Conservation (phyloP, 75 land plant genomes). For the Sequoia sempervirens region DNA sequence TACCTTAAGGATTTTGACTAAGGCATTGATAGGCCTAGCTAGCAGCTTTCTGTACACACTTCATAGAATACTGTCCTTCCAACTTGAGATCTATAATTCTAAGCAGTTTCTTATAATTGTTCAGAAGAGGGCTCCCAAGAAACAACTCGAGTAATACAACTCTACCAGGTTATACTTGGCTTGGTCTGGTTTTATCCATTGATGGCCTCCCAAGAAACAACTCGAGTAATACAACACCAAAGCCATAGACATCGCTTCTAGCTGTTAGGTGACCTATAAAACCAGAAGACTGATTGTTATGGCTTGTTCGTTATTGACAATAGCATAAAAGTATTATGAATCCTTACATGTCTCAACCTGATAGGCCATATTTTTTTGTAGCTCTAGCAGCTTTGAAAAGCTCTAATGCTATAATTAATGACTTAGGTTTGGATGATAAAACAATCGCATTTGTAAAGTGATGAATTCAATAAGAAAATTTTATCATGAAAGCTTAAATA, state of each 20-base stretch:
- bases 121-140: conserved; percentile 69
- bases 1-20: conserved; percentile 53
- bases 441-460: too few species aligned
- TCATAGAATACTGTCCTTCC: conserved; percentile 44
- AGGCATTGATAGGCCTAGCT: conserved; percentile 56
- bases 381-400: neutral
- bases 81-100: conserved; percentile 61
- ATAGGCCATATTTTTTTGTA: neutral
- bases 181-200: conserved; percentile 63
- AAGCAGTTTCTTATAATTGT: conserved; percentile 38
- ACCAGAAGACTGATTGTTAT: neutral
- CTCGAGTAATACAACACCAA: conserved; percentile 76
- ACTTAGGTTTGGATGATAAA: neutral
- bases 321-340: neutral
- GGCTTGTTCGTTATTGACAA: neutral
- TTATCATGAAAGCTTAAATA: too few species aligned
- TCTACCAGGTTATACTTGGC: conserved; percentile 64
- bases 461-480: too few species aligned
- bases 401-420: neutral
- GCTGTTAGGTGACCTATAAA: conserved; percentile 20
- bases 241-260: conserved; percentile 70
- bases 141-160: too few species aligned
- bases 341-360: neutral
- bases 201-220: conserved; percentile 62
- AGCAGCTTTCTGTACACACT: conserved; percentile 37